Evolutionary conservation across 1,284 basidiomycete genomes (phyloP), one percentile per base, ranked within the genome.

Genomic region (Retiboletus flavoniger): DNA sequence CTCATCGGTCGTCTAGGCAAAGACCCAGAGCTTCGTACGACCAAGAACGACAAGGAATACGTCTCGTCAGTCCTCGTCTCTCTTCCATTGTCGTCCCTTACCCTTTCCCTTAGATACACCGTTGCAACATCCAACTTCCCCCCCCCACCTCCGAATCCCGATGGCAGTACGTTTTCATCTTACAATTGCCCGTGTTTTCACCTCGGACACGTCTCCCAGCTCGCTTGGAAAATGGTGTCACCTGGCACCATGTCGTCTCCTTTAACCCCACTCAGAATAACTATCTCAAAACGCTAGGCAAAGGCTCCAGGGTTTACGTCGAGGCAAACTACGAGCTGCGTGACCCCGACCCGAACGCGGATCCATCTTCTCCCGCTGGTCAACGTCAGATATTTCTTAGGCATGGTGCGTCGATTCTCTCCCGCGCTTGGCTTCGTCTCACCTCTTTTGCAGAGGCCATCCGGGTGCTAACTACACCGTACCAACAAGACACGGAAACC

Each of bases 381-480:
- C 89, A 90, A 65, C 82, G 87, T 32, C 89, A 91, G 66, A 87
- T 92, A 53, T 88, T 91, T 72, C 75, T 91, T 41, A 78, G 80
- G 63, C 89, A 91, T 57, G 89, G 89, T 89, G 56, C 39, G 77
- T 21, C 17, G 7, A n/a, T 28, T 29, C 14, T 47, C 8, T 10
- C 11, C 31, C 7, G 9, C 65, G 60, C 35, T 53, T 36, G 21
- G 40, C 39, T 50, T 42, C 5, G 6, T 16, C 59, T 70, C 21
- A 67, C 24, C 14, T 11, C 29, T 26, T 36, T 29, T 31, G 44
- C 48, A 69, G 68, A 69, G 51, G 45, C 57, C 11, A 61, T 69
- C 24, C 71, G 68, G 17, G 62, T 69, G 5, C 46, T 69, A 3
- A 51, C 51, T 10, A 50, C 55, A 21, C 65, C 71, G 10, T 63